These are phyloP conservation scores for Pelargonium nanum DNA, from an alignment of 345 rosid species.

Conservation along the genomic window DNA sequence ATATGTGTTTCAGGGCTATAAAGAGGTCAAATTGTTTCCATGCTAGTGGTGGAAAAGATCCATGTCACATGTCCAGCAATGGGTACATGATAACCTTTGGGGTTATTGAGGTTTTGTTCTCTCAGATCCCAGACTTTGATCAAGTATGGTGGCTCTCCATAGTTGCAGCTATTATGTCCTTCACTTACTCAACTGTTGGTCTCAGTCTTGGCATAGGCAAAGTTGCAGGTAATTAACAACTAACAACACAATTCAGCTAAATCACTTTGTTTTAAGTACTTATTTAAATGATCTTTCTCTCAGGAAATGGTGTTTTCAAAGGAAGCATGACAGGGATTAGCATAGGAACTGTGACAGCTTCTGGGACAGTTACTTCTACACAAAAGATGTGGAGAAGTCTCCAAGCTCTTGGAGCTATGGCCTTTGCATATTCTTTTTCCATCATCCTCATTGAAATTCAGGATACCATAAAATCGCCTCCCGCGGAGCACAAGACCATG, in stretches of 20 bases:
- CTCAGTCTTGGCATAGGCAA: constrained; percentile 64
- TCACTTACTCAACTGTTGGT: constrained; percentile 63
- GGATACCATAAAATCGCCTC: constrained; percentile 75
- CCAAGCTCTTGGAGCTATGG: constrained; percentile 75
- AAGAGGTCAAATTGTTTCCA: constrained; percentile 81
- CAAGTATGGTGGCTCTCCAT: constrained; percentile 80
- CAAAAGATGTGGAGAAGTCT: constrained; percentile 58
- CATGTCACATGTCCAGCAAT: constrained; percentile 68
- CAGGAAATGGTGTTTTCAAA: constrained; percentile 32
- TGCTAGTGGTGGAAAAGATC: constrained; percentile 48
- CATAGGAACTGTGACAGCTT: constrained; percentile 33
- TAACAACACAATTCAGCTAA: background rate
- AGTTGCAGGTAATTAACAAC: constrained; percentile 32
- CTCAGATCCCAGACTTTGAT: constrained; percentile 78
- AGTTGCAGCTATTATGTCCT: constrained; percentile 77
- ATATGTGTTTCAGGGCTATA: constrained; percentile 39
- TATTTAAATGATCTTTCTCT: no score
- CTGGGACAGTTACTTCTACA: constrained; percentile 32
- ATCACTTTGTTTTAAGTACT: no score
- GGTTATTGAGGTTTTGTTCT: constrained; percentile 50
- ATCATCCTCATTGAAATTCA: constrained; percentile 62
- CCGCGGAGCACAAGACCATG: constrained; percentile 65
- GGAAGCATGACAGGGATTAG: constrained; percentile 56
- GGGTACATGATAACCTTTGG: constrained; percentile 74
- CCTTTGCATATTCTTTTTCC: constrained; percentile 67